Evolutionary conservation across 176 grass and related monocot genomes (phyloP), one percentile per base, ranked within the genome.

Genomic region (Musa schizocarpa): DNA sequence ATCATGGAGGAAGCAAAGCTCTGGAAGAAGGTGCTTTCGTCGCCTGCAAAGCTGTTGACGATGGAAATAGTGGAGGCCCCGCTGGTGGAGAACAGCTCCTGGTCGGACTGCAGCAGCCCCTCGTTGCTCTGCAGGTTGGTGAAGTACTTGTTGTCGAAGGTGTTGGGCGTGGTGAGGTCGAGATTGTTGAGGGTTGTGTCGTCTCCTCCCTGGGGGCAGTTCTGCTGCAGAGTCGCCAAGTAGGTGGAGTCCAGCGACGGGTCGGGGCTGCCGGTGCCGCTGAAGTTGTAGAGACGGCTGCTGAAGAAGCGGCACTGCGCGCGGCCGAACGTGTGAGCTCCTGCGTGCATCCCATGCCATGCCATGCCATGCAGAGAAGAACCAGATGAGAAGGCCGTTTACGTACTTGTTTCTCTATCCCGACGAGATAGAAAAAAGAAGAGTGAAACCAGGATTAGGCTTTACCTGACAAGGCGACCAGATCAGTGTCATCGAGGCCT

Each of bases 81-180:
- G 2, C 16, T 10, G 63, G 48, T 21, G 2, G 50, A 19, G 68
- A 70, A 17, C 1, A 74, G 24, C 22, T 54, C 72, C 53, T 74
- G 53, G 24, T 74, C 72, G 22, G 72, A 56, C 1, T 56, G 52
- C 11, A 74, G 53, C 52, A 74, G 72, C 11, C 72, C 72, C 22
- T 25, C 1, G 53, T 26, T 9, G 53, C 11, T 29, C 53, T 56
- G 23, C 7, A 74, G 25, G 53, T 74, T 74, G 23, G 52, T 57
- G 53, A 27, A 74, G 72, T 74, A 74, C 2, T 27, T 34, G 53
- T 56, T 74, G 25, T 74, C 72, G 53, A 74, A 74, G 53, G 13
- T 13, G 11, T 74, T 0, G 5, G 72, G 22, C 0, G 72, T 57
- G 53, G 53, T 1, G 53, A 13, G 21, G 4, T 74, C 72, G 1